Base-by-base conservation (phyloP, 1,284 basidiomycete genomes). In the Ganoderma sp. region DNA sequence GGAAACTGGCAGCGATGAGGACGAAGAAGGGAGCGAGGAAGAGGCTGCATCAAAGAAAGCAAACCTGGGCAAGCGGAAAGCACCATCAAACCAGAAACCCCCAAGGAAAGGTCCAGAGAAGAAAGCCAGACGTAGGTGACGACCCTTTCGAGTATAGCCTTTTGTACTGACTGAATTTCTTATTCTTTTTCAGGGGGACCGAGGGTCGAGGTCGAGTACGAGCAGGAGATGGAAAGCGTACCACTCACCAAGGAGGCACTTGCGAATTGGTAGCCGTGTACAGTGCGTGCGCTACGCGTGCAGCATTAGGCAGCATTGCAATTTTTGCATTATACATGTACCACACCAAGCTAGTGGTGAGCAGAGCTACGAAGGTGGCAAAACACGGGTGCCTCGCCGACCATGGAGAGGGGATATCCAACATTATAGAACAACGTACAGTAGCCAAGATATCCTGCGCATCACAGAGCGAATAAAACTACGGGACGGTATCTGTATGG, bases 161-260 rank as follows among this genome's bases (percentile, higher is more conserved):
- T 64, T 28, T 62, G 54, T 42, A 50, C 75, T 77, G 52, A 77
- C 22, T 34, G 56, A 60, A 25, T 42, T 37, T 14, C 64, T 19
- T 63, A 22, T 42, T 37, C 12, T 64, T 19, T 63, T 71, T 60
- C 78, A 90, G 91, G 85, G 72, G 92, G 90, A 32, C 91, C 95
- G 9, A 87, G 90, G 73, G 91, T 99, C 79, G 94, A 97, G 79
- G 91, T 98, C 79, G 97, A 98, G 81, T 97, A 98, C 88, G 97
- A 97, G 78, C 87, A 91, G 74, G 94, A 98, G 82, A 87, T 94
- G 77, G 95, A 95, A 80, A 89, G 83, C 70, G 79, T 88, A 67
- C 88, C 88, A 54, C 81, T 90, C 61, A 85, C 85, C 54, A 87
- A 85, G 74, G 86, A 86, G 63, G 81, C 81, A 34, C 76, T 90